Evolutionary conservation across 1,284 basidiomycete species (phyloP).

Genomic region (Leccinum griseonigrum): DNA sequence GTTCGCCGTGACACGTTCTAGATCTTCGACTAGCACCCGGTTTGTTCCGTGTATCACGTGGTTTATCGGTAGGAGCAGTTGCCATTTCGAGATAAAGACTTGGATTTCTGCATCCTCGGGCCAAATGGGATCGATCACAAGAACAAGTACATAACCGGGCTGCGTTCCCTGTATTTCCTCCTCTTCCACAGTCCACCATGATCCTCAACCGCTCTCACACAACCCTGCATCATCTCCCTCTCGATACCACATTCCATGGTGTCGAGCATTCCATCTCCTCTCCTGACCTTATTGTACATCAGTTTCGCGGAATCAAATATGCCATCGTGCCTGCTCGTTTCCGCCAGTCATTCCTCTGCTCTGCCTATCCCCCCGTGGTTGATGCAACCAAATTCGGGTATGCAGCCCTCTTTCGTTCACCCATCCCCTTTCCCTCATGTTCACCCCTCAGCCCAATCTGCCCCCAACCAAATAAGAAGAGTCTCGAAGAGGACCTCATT

Average conservation of each 20-base stretch:
- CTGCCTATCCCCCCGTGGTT: constrained; percentile 52
- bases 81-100: constrained; percentile 22
- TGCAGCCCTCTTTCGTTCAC: constrained; percentile 14
- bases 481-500: constrained; percentile 59
- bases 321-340: constrained; percentile 71
- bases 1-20: constrained; percentile 7
- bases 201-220: constrained; percentile 26
- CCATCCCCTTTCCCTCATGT: constrained; percentile 5
- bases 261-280: constrained; percentile 59
- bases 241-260: constrained; percentile 64
- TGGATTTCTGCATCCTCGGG: constrained; percentile 19
- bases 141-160: constrained; percentile 14
- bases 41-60: constrained; percentile 25
- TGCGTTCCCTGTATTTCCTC: background rate
- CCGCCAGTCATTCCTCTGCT: constrained; percentile 61
- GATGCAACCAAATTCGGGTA: constrained; percentile 67
- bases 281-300: constrained; percentile 53
- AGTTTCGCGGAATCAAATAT: constrained; percentile 74
- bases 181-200: constrained; percentile 18
- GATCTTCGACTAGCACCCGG: constrained; percentile 10
- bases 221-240: constrained; percentile 46
- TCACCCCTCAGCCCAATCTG: constrained; percentile 58
- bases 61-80: constrained; percentile 15
- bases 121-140: constrained; percentile 28
- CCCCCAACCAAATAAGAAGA: constrained; percentile 53